phyloP scores from a whole-genome alignment of 768 basidiomycete genomes.

The Boletus insuetus region DNA sequence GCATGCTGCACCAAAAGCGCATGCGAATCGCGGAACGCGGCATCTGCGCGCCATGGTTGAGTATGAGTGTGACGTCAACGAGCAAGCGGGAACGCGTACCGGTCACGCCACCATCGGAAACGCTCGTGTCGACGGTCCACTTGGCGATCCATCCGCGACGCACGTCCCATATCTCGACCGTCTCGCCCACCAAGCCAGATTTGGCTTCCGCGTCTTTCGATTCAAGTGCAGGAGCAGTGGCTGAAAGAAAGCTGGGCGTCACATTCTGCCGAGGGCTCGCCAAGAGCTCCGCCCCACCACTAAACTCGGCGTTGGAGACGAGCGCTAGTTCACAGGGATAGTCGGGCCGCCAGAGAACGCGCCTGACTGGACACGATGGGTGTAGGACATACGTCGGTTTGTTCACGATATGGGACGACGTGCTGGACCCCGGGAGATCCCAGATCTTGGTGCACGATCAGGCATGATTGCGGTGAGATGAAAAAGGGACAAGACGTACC shows the following conservation, averaged over 20 bases:
- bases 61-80: not conserved
- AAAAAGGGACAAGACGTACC: slow-evolving; percentile 33
- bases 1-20: slow-evolving; percentile 70
- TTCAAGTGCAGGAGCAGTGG: slow-evolving; percentile 7
- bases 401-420: slow-evolving; percentile 54
- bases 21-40: slow-evolving; percentile 68
- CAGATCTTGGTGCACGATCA: slow-evolving; percentile 50
- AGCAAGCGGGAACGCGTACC: slow-evolving; percentile 42
- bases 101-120: slow-evolving; percentile 68
- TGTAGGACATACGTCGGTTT: slow-evolving; percentile 71
- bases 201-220: slow-evolving; percentile 17
- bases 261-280: slow-evolving; percentile 28
- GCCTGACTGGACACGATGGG: slow-evolving; percentile 71
- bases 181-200: slow-evolving; percentile 40
- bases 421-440: slow-evolving; percentile 48
- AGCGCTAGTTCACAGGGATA: slow-evolving; percentile 75
- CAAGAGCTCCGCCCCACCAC: slow-evolving; percentile 28
- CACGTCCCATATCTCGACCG: slow-evolving; percentile 86
- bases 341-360: slow-evolving; percentile 72
- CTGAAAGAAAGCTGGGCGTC: slow-evolving; percentile 21
- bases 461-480: not conserved
- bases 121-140: slow-evolving; percentile 67
- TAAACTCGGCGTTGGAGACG: slow-evolving; percentile 63
- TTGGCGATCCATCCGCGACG: slow-evolving; percentile 79
- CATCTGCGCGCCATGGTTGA: slow-evolving; percentile 41